Evolutionary conservation across 345 rosid genomes (phyloP).

Genomic region (Hypericum perforatum): DNA sequence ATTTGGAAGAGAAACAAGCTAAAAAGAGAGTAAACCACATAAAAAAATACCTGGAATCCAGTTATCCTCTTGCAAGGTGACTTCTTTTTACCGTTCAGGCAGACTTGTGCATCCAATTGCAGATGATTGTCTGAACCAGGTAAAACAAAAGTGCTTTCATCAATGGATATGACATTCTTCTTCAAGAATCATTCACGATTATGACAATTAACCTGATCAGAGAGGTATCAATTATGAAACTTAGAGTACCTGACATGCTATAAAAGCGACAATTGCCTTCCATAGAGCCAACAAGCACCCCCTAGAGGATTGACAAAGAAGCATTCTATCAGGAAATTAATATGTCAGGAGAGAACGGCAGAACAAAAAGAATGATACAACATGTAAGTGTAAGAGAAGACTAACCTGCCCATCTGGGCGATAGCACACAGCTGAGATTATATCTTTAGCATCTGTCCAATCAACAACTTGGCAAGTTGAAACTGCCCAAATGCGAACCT

Average conservation of each 20-base stretch:
- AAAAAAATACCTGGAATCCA: constrained; percentile 55
- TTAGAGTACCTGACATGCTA: constrained; percentile 34
- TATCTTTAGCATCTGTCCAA: constrained; percentile 61
- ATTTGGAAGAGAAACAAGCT: constrained; percentile 1
- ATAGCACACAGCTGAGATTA: constrained; percentile 76
- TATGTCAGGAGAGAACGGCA: neutral
- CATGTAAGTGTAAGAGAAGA: too few species aligned
- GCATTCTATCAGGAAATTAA: constrained; percentile 1
- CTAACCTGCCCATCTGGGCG: constrained; percentile 80
- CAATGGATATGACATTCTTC: too few species aligned
- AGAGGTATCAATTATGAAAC: neutral
- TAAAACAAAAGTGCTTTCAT: constrained; percentile 8
- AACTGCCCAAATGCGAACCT: constrained; percentile 72
- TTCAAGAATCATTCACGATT: too few species aligned
- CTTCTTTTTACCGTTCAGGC: constrained; percentile 61
- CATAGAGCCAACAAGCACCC: constrained; percentile 37
- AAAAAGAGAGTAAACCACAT: constrained; percentile 2
- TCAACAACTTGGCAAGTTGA: constrained; percentile 61
- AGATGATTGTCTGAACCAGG: constrained; percentile 47
- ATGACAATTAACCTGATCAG: neutral
- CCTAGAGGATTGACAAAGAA: constrained; percentile 14
- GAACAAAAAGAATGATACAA: constrained; percentile 6
- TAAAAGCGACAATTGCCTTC: constrained; percentile 51
- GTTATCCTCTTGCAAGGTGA: constrained; percentile 62
- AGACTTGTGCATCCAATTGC: constrained; percentile 64